phyloP scores from a whole-genome alignment of 305 asterid genomes.

The Plantago coronopus region DNA sequence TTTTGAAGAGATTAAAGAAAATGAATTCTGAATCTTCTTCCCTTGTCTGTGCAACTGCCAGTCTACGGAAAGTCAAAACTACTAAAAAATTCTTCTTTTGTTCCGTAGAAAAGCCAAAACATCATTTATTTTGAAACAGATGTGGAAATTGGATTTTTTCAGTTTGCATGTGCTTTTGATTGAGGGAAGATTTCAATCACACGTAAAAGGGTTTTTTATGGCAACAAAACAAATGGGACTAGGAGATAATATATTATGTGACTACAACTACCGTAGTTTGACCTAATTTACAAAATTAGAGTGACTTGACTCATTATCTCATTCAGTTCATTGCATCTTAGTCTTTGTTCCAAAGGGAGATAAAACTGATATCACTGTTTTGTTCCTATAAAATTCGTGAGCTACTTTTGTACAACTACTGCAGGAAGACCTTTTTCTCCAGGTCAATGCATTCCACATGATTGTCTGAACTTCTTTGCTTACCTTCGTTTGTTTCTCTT shows the following conservation, averaged over 20 bases:
- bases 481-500: conserved; percentile 12
- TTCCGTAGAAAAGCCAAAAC: background rate
- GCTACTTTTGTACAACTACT: background rate
- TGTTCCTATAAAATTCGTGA: background rate
- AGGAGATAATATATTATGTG: background rate
- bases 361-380: background rate
- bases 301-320: background rate
- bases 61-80: background rate
- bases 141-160: background rate
- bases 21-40: background rate
- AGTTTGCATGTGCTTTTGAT: background rate
- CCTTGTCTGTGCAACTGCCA: background rate
- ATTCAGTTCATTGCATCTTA: background rate
- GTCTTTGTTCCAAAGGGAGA: background rate
- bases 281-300: background rate
- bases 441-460: conserved; percentile 4
- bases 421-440: background rate
- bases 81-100: background rate
- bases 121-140: background rate
- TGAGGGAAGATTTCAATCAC: background rate
- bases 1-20: too few species aligned
- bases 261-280: background rate
- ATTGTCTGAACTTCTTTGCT: background rate
- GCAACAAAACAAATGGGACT: background rate
- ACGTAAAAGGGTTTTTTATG: background rate